These are phyloP conservation scores for Hypoxylon sp. DNA, from an alignment of 2,329 filamentous ascomycete species.

Conservation along the genomic window DNA sequence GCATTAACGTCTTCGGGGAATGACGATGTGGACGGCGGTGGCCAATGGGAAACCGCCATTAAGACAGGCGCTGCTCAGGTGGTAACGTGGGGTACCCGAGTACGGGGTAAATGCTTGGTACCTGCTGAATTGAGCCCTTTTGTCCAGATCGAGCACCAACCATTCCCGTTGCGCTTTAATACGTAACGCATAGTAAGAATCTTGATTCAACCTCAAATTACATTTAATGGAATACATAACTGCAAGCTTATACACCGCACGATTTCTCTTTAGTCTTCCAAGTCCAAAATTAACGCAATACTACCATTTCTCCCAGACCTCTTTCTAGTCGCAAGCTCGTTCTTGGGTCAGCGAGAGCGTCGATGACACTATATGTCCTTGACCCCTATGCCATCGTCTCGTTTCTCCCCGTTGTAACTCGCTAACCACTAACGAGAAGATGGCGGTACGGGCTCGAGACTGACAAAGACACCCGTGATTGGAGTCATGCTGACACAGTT, in stretches of 20 bases:
- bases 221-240: not conserved
- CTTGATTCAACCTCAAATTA: conserved; percentile 24
- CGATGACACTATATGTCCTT: not conserved
- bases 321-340: not conserved
- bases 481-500: conserved; percentile 41
- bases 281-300: conserved; percentile 4
- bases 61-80: conserved; percentile 7
- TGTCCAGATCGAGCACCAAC: conserved; percentile 6
- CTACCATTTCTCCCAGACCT: not conserved
- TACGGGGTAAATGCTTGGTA: conserved; percentile 21
- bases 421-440: conserved; percentile 21
- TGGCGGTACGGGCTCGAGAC: conserved; percentile 41
- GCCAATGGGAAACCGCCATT: conserved; percentile 28
- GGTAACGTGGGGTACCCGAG: conserved; percentile 35
- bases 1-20: conserved; percentile 18
- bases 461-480: conserved; percentile 42
- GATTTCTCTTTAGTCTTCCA: conserved; percentile 13
- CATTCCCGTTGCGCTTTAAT: conserved; percentile 11
- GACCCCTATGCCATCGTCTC: not conserved
- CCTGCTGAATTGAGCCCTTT: conserved; percentile 8
- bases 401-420: not conserved
- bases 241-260: conserved; percentile 1
- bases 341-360: not conserved
- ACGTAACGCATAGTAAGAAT: conserved; percentile 22
- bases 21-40: conserved; percentile 27